Conservation (phyloP, 257 asterid genomes). For the Leptodermis oblonga region DNA sequence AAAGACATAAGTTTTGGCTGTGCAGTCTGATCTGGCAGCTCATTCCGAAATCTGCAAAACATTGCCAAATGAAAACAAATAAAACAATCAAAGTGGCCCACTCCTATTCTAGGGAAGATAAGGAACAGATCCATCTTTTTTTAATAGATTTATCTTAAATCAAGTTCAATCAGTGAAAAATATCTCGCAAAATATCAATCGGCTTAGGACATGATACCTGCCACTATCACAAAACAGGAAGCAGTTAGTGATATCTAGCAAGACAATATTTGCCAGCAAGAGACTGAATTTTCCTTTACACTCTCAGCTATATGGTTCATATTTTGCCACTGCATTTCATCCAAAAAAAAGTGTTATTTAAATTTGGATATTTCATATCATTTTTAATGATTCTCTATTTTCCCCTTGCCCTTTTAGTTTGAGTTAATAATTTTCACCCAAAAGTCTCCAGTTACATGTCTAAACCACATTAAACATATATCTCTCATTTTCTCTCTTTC, state of each 20-base stretch:
- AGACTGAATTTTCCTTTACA: not conserved
- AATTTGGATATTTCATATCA: no score
- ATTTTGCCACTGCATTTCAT: no score
- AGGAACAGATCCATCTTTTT: no score
- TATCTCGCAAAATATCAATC: not conserved
- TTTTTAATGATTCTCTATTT: no score
- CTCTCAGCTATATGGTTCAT: no score
- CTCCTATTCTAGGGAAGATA: not conserved
- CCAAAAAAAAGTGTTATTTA: no score
- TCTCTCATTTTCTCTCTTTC: no score
- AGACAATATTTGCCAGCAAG: not conserved
- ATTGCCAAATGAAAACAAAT: slow-evolving; percentile 16
- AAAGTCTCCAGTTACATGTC: not conserved
- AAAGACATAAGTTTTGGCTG: slow-evolving; percentile 80
- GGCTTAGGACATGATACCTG: not conserved
- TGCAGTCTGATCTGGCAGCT: slow-evolving; percentile 96
- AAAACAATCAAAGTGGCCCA: not conserved
- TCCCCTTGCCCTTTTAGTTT: no score
- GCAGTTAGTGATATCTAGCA: not conserved
- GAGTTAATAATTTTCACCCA: not conserved
- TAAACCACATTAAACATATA: not conserved
- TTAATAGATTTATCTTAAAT: not conserved
- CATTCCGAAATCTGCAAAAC: slow-evolving; percentile 82
- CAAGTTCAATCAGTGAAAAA: not conserved
- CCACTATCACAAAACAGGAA: not conserved